Conservation (phyloP, 2,329 filamentous ascomycete genomes). For the Leptodontidium sp. region DNA sequence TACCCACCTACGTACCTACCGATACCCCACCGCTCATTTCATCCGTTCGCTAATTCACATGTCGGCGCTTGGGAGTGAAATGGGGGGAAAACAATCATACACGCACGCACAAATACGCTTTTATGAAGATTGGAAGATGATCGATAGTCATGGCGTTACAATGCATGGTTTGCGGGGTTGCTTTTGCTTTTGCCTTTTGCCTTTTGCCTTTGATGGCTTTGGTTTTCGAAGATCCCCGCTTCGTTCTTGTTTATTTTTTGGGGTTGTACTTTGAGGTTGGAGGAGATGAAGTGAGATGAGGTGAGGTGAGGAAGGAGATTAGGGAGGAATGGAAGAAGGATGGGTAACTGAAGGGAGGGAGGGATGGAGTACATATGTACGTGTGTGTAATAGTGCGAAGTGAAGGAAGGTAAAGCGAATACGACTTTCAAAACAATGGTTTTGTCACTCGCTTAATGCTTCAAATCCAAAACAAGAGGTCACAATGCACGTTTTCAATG, state of each 20-base stretch:
- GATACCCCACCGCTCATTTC: conserved; percentile 9
- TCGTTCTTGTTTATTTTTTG: conserved; percentile 11
- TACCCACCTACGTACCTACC: background rate
- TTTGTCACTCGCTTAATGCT: background rate
- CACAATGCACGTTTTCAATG: background rate
- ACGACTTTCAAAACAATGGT: background rate
- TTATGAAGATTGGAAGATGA: conserved; percentile 13
- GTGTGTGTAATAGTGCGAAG: conserved; percentile 6
- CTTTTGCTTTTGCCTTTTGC: background rate
- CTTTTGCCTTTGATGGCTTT: background rate
- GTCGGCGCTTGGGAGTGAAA: background rate
- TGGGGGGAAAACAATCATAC: background rate
- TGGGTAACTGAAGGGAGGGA: background rate
- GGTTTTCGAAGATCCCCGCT: conserved; percentile 21
- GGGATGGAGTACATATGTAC: conserved; percentile 1
- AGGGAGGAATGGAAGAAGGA: background rate
- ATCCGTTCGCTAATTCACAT: background rate
- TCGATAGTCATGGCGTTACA: conserved; percentile 4
- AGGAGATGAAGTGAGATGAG: background rate
- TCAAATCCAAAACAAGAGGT: background rate
- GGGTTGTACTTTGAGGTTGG: background rate
- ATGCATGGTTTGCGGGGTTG: conserved; percentile 22
- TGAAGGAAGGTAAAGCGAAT: background rate
- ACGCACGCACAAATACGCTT: conserved; percentile 3
- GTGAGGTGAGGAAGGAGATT: background rate